These are phyloP conservation scores for Astragalus glycyphyllos DNA, from an alignment of 306 rosid species.

Conservation along the genomic window DNA sequence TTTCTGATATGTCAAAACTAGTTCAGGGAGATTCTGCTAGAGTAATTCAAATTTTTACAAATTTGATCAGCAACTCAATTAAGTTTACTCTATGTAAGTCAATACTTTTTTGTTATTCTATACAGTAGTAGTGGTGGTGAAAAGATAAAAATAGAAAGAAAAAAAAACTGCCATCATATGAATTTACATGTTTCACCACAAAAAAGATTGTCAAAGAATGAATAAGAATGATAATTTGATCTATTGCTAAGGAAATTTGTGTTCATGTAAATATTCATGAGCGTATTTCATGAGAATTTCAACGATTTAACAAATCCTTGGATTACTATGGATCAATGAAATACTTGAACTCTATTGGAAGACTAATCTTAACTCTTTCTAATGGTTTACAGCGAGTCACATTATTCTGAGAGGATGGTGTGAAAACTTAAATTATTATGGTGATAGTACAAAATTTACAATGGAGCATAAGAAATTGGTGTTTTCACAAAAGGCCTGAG, in stretches of 20 bases:
- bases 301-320: neutral
- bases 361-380: slow-evolving; percentile 39
- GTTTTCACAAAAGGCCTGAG: slow-evolving; percentile 59
- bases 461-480: slow-evolving; percentile 56
- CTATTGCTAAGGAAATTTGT: slow-evolving; percentile 8
- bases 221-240: neutral
- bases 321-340: too few species aligned
- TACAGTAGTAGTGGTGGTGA: neutral
- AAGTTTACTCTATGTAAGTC: slow-evolving; percentile 91
- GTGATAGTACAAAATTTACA: slow-evolving; percentile 49
- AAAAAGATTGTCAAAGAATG: neutral
- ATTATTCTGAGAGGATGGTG: slow-evolving; percentile 90
- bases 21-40: slow-evolving; percentile 96
- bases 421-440: slow-evolving; percentile 58
- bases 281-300: slow-evolving; percentile 22
- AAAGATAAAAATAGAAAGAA: too few species aligned
- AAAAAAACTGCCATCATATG: too few species aligned
- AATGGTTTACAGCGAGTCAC: slow-evolving; percentile 83
- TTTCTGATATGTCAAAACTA: slow-evolving; percentile 69
- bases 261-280: slow-evolving; percentile 10
- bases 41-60: slow-evolving; percentile 95
- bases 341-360: slow-evolving; percentile 26
- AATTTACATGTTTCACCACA: too few species aligned
- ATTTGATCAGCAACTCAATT: slow-evolving; percentile 93
- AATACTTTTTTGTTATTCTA: neutral